Percentiles rank a stretch among this genome's conserved stretches.
phyloP scores from a whole-genome alignment of 768 basidiomycete species.

The Trametes meyenii region DNA sequence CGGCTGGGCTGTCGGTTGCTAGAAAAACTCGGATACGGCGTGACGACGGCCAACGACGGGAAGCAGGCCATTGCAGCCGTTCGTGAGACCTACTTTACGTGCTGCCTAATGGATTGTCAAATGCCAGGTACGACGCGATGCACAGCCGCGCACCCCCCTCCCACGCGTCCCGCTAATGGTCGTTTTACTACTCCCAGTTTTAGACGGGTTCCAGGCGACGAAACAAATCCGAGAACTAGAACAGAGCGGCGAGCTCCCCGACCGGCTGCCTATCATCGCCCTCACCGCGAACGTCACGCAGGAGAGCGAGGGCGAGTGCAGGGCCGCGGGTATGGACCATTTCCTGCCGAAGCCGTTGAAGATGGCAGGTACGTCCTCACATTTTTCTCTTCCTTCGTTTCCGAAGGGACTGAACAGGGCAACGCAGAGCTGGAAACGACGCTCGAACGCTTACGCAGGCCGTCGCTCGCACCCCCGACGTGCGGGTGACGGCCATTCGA shows the following conservation, averaged over 20 bases:
- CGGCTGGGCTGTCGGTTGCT: conserved; percentile 31
- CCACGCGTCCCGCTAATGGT: background rate
- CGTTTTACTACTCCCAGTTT: conserved; percentile 14
- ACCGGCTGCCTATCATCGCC: conserved; percentile 32
- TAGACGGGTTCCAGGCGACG: conserved; percentile 34
- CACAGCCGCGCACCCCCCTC: background rate
- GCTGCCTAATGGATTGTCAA: conserved; percentile 36
- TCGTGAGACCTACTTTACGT: conserved; percentile 19
- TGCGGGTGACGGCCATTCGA: no score
- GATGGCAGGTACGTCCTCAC: conserved; percentile 25
- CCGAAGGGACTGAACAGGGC: background rate
- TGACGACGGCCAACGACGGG: conserved; percentile 31
- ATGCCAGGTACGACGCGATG: conserved; percentile 22
- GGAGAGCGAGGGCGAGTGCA: conserved; percentile 33
- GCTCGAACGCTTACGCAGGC: no score
- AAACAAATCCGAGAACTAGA: conserved; percentile 30
- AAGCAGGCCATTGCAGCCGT: conserved; percentile 30
- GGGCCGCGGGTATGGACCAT: conserved; percentile 33
- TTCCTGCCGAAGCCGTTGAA: conserved; percentile 35
- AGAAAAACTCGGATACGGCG: conserved; percentile 33
- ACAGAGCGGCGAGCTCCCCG: conserved; percentile 24
- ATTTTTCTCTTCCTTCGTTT: background rate
- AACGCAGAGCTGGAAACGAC: no score
- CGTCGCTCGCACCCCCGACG: no score
- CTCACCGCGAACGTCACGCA: conserved; percentile 35